Percentiles rank a stretch among this genome's conserved stretches.
phyloP scores from a whole-genome alignment of 2,329 filamentous ascomycete species.

The Colletotrichum limetticola region DNA sequence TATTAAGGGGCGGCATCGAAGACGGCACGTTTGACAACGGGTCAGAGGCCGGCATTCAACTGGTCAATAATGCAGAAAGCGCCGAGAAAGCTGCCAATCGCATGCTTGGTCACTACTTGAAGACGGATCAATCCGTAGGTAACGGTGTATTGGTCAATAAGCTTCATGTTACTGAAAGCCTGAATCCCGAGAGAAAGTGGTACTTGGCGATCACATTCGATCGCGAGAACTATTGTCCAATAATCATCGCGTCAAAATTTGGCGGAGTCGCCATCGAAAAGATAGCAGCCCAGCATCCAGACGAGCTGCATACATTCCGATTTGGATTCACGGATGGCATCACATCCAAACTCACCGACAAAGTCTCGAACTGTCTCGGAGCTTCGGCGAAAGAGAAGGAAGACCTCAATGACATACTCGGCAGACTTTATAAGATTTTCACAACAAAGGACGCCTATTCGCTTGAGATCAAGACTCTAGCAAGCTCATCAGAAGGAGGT shows the following conservation, averaged over 20 bases:
- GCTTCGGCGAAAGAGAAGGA: constrained; percentile 4
- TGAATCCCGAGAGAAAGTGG: constrained; percentile 47
- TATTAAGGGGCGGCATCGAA: constrained; percentile 29
- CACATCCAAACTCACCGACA: constrained; percentile 35
- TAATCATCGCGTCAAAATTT: constrained; percentile 48
- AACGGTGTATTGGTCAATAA: constrained; percentile 38
- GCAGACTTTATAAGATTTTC: constrained; percentile 51
- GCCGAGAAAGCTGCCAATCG: constrained; percentile 36
- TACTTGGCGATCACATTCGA: constrained; percentile 56
- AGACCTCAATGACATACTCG: constrained; percentile 27
- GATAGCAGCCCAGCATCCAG: constrained; percentile 21
- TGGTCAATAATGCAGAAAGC: constrained; percentile 30
- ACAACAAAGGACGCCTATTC: constrained; percentile 56
- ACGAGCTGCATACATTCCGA: constrained; percentile 34
- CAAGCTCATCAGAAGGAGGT: constrained; percentile 39
- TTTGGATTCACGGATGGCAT: constrained; percentile 44
- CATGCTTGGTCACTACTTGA: constrained; percentile 34
- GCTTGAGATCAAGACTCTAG: constrained; percentile 54
- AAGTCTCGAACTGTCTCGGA: constrained; percentile 18
- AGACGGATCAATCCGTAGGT: neutral
- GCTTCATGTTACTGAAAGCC: constrained; percentile 49
- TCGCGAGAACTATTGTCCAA: constrained; percentile 50
- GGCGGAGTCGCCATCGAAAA: constrained; percentile 36
- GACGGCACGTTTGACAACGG: neutral
- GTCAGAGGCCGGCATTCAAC: constrained; percentile 18